phyloP scores from a whole-genome alignment of 2,329 filamentous ascomycete genomes.

The Aureobasidium mangrovei region DNA sequence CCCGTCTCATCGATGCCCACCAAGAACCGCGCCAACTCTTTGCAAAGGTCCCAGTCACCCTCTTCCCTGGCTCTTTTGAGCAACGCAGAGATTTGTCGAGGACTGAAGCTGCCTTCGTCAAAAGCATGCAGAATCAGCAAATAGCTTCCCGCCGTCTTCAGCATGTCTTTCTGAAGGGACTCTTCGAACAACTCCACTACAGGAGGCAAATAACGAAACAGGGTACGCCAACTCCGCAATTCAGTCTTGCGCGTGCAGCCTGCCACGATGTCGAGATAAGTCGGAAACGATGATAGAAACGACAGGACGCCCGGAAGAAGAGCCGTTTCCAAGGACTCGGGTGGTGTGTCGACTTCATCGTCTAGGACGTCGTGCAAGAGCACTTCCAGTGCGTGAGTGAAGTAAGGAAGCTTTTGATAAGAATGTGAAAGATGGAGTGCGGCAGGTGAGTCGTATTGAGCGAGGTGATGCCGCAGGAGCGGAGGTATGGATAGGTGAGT shows the following conservation, averaged over 20 bases:
- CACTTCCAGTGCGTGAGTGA: constrained; percentile 85
- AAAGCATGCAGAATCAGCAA: constrained; percentile 87
- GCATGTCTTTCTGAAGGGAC: constrained; percentile 69
- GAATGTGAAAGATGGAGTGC: constrained; percentile 75
- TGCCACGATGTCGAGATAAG: constrained; percentile 90
- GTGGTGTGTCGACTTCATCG: constrained; percentile 73
- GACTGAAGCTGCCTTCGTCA: constrained; percentile 38
- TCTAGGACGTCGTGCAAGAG: constrained; percentile 88
- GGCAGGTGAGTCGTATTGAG: constrained; percentile 65
- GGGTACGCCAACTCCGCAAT: constrained; percentile 83
- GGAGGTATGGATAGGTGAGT: constrained; percentile 91
- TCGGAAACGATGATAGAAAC: constrained; percentile 49
- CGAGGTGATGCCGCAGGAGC: constrained; percentile 69
- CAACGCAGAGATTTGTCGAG: constrained; percentile 67
- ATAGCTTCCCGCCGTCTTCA: constrained; percentile 95
- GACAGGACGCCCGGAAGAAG: constrained; percentile 45
- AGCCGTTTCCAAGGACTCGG: constrained; percentile 36
- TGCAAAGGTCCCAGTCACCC: constrained; percentile 90
- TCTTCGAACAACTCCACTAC: constrained; percentile 91
- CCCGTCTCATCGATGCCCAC: constrained; percentile 86
- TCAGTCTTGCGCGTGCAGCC: constrained; percentile 98
- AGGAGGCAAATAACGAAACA: constrained; percentile 85
- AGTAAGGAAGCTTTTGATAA: constrained; percentile 82
- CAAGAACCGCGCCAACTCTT: constrained; percentile 87
- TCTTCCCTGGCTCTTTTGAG: constrained; percentile 73